Evolutionary conservation across 2,329 filamentous ascomycete species (phyloP), one percentile per base, ranked within the genome.

Genomic region (Pestalotiopsis sp.): DNA sequence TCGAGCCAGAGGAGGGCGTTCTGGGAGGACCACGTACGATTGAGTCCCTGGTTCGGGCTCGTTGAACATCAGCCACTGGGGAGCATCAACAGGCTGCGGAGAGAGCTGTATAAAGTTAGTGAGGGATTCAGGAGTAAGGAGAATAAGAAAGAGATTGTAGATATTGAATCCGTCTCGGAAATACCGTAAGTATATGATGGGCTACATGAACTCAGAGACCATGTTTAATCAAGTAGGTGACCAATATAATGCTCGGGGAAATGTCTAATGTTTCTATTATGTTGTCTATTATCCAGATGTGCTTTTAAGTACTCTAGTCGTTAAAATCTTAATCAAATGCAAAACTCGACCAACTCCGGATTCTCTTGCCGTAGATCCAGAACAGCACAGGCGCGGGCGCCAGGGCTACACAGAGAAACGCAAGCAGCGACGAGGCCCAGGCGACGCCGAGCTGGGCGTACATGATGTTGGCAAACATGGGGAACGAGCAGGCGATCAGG

Each of bases 381-480:
- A 70, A 71, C n/a, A 70, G 13, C 4, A 70, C 23, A 4, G 70
- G 70, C 12, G 69, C 70, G 13, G 70, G 70, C 11, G 66, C 67
- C 57, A 71, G 61, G 11, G 65, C 65, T 9, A 70, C 25, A 38
- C 70, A 70, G 7, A 71, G 20, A 4, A 74, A 72, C 11, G 72
- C 73, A 27, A 74, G 36, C 27, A 74, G 4, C 17, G 71, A 73
- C 13, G 71, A 71, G 7, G 70, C 73, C 73, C 72, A 73, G 4
- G 69, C 66, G 25, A 73, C 67, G 3, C 72, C 69, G 12, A 74
- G 69, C 39, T 67, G 56, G 3, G 69, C 69, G 45, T 71, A 74
- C 70, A 74, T 71, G 1, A 69, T 68, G 25, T 69, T 71, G 6
- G 70, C 71, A 41, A 72, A 75, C 38, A 75, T 65, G 31, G 73